Evolutionary conservation across 495 filamentous ascomycete species (phyloP), one percentile per base, ranked within the genome.

Genomic region (Xylaria scruposa): DNA sequence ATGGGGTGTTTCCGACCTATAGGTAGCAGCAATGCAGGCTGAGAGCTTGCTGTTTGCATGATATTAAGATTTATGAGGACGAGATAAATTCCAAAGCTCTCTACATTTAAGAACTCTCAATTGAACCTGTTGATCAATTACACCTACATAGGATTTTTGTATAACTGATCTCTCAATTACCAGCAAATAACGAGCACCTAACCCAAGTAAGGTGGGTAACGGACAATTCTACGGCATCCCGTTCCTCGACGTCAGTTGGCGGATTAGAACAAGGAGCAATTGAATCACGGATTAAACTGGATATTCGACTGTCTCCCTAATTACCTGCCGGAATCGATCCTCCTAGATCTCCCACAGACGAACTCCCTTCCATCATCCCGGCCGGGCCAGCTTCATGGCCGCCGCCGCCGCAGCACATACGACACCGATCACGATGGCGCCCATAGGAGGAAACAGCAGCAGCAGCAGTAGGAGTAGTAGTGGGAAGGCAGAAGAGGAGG

Each of bases 381-480:
- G 29, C 42, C 59, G 8, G 47, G 60, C 59, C 68, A 63, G 68
- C 47, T 64, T 64, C 59, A 70, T 70, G 68, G 68, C 68, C 68
- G 47, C 54, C 44, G 19, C 68, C 31, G 31, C 67, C 19, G 58
- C 58, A 63, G 58, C 40, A 26, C 38, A 65, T 40, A 21, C 68
- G 29, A 53, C 46, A 44, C 59, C 59, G 8, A 70, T 42, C 47
- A 59, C 49, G 47, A 71, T 71, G 70, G 62, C 70, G 62, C 6
- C 61, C 21, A 13, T 29, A 58, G 60, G 46, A 64, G 61, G 46
- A 58, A 24, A 38, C 1, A 65, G n/a, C n/a, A n/a, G n/a, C n/a
- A n/a, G n/a, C n/a, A n/a, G n/a, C n/a, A n/a, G n/a, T n/a, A n/a
- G n/a, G n/a, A n/a, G 61, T 12, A 54, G 59, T 19, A 26, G 17